Evolutionary conservation across 139 green algal species (phyloP).

Genomic region (Bryopsis sp.): DNA sequence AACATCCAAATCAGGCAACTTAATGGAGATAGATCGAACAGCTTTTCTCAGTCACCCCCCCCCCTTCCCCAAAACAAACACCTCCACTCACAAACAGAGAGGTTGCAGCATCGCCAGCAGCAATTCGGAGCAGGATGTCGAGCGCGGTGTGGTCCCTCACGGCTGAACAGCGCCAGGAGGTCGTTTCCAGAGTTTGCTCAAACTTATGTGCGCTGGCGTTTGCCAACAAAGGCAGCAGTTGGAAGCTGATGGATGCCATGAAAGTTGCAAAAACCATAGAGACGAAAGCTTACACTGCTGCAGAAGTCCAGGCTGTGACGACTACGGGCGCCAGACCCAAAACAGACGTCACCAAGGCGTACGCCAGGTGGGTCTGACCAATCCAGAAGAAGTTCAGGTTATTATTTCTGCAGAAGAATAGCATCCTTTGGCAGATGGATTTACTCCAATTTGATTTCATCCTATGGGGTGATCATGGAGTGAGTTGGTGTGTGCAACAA

Average conservation of each 20-base stretch:
- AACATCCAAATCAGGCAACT: no score
- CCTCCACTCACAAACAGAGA: no score
- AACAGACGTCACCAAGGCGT: slow-evolving; percentile 32
- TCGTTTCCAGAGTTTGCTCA: slow-evolving; percentile 37
- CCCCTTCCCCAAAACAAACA: no score
- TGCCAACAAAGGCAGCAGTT: slow-evolving; percentile 31
- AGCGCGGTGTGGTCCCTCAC: slow-evolving; percentile 44
- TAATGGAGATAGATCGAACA: no score
- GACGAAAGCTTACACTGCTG: slow-evolving; percentile 71
- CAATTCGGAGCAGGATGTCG: no score
- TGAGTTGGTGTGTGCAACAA: background rate
- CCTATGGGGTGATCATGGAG: background rate
- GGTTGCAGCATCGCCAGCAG: no score
- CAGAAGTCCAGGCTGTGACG: slow-evolving; percentile 58
- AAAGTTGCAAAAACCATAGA: slow-evolving; percentile 44
- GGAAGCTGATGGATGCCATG: slow-evolving; percentile 35
- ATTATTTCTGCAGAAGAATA: background rate
- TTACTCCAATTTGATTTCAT: background rate
- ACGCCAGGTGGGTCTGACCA: slow-evolving; percentile 34
- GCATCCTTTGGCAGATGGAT: background rate
- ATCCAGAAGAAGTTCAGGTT: background rate
- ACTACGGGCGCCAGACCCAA: slow-evolving; percentile 62
- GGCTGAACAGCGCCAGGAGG: slow-evolving; percentile 42
- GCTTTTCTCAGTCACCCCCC: no score
- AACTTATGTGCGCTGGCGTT: slow-evolving; percentile 60